Evolutionary conservation across 148 eudicot genomes (phyloP), one percentile per base, ranked within the genome.

Genomic region (Persicaria maculosa): DNA sequence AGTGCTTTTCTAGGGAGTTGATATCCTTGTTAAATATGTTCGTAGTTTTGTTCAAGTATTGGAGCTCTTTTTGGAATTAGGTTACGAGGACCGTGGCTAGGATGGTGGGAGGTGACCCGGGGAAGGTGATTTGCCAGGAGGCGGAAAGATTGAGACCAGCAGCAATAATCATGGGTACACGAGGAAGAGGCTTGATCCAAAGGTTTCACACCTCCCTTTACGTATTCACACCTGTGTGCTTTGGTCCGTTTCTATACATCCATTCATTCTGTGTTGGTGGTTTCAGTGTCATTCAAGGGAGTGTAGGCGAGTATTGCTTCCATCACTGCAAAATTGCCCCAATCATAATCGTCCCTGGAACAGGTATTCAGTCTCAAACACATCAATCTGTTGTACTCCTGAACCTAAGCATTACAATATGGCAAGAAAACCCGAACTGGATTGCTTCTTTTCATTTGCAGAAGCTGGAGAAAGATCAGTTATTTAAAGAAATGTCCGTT

Each of bases 301-400:
- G 99, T 82, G 97, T 92, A 44, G 85, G 97, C 50, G 97, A 92
- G 72, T 85, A 90, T 80, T 89, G 94, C 85, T 84, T 89, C 83
- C 99, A 90, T 85, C 83, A 96, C 74, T 96, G 97, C 76, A 92
- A 92, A 82, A 69, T 75, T 14, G 90, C 97, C 7, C 99, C 97
- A 16, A 70, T 90, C 48, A 83, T 95, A 50, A 83, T 92, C 40
- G 97, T 96, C 75, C 99, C 97, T 25, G 97, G 94, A 45, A 90
- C 86, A 90, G 99, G 96, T 89, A 87, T 40, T 50, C 20, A 59
- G 15, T 71, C 58, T 7, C 2, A 11, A 74, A 15, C 44, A 10
- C 20, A 22, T 50, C 17, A 65, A 15, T 46, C 46, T 67, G 2
- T 31, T 31, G 77, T 25, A 4, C 45, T 20, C 6, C 14, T 7